Base-by-base conservation (phyloP, 2,329 filamentous ascomycete species). In the Ilyonectria mors-panacis region DNA sequence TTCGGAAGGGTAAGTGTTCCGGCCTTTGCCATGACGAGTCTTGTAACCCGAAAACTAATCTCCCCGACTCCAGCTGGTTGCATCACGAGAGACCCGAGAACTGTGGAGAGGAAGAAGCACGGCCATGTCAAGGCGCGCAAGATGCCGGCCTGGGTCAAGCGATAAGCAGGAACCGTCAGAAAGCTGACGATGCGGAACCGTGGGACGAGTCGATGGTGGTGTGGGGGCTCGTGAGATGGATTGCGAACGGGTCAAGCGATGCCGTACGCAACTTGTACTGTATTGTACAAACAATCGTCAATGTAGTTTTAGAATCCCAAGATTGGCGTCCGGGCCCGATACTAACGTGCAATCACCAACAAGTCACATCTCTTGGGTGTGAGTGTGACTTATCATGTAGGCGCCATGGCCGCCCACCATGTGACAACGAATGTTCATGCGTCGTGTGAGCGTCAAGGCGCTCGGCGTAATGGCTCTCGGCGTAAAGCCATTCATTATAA, bases 71-170 rank as follows among this genome's bases (percentile, higher is more conserved):
- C 81, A 99, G 96, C 95, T 79, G 97, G 97, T 70, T 94, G 93
- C 81, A 89, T 99, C 71, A 97, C 95, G 59, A 92, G 95, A 78
- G 95, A 99, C 85, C 89, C 92, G 65, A 94, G 95, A 84, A 91
- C 87, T 78, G 97, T 99, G 74, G 96, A 99, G 85, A 95, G 96
- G 81, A 99, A 99, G 91, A 98, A 99, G 89, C 90, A 94, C 64
- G 97, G 96, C 75, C 94, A 94, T 78, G 83, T 97, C 84, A 99
- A 99, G 88, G 95, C 96, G 65, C 93, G 96, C 84, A 99, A 99
- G 91, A 97, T 93, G 90, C 95, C 95, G 67, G 89, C 96, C 76
- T 99, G 97, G 96, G 95, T 98, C 87, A 98, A 98, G 90, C 84
- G 88, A 84, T 90, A 86, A 78, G 63, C 56, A 50, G 59, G 56